Conservation (phyloP, 192 early-diverging fungal species). For the Geosiphon pyriformis region DNA sequence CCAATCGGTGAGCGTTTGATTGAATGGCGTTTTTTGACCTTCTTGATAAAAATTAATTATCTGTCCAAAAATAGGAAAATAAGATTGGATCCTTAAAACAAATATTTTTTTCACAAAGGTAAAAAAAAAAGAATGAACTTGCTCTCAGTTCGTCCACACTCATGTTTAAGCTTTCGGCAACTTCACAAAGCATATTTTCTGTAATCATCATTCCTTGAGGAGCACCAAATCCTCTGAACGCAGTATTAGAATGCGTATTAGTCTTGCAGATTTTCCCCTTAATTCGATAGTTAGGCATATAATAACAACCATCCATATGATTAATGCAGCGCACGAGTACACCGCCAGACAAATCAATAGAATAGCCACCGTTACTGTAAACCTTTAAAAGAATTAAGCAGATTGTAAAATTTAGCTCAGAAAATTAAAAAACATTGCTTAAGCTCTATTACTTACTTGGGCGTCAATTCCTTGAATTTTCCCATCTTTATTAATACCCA, state of each 20-base stretch:
- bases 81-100: no score
- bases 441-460: slow-evolving; percentile 9
- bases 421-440: no score
- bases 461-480: slow-evolving; percentile 58
- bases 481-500: slow-evolving; percentile 65
- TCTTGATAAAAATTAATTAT: slow-evolving; percentile 66
- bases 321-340: slow-evolving; percentile 72
- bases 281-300: slow-evolving; percentile 62
- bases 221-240: slow-evolving; percentile 81
- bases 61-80: no score
- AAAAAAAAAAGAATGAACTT: no score
- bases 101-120: no score
- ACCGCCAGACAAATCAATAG: slow-evolving; percentile 55
- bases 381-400: no score
- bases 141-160: slow-evolving; percentile 54
- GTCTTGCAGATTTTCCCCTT: slow-evolving; percentile 72
- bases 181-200: slow-evolving; percentile 72
- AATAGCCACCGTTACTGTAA: slow-evolving; percentile 62
- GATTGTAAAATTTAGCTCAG: no score
- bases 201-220: slow-evolving; percentile 81
- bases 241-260: slow-evolving; percentile 81
- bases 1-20: slow-evolving; percentile 63
- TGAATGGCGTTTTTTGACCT: slow-evolving; percentile 68
- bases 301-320: slow-evolving; percentile 78
- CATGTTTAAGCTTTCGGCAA: slow-evolving; percentile 64